Evolutionary conservation across 2,329 filamentous ascomycete genomes (phyloP).

Genomic region (Endocalyx cinctus): DNA sequence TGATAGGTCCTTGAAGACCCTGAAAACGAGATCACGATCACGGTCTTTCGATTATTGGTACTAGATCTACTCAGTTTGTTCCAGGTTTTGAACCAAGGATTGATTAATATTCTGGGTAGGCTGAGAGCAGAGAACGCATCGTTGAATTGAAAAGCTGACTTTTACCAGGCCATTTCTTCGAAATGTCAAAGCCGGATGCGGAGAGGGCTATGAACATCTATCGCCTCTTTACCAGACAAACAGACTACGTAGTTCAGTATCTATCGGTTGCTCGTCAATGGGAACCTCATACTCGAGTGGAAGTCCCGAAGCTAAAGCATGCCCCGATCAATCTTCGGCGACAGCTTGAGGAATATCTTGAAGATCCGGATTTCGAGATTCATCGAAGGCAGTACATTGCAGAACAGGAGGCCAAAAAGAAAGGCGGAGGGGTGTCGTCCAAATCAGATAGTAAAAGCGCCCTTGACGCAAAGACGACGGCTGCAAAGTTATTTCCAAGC

Average conservation of each 20-base stretch:
- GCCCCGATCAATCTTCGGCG: constrained; percentile 86
- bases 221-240: constrained; percentile 85
- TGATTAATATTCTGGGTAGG: constrained; percentile 92
- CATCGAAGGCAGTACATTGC: constrained; percentile 89
- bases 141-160: no score
- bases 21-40: constrained; percentile 95
- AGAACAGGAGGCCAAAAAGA: constrained; percentile 70
- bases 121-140: constrained; percentile 2
- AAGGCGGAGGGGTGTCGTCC: constrained; percentile 32
- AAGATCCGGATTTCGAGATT: constrained; percentile 91
- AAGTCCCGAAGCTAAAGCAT: constrained; percentile 96
- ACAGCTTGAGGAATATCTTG: constrained; percentile 89
- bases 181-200: constrained; percentile 93
- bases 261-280: constrained; percentile 82
- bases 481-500: constrained; percentile 38
- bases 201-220: constrained; percentile 90
- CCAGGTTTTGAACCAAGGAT: constrained; percentile 91
- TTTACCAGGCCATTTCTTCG: constrained; percentile 94
- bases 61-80: constrained; percentile 86
- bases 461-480: constrained; percentile 31
- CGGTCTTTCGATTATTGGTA: constrained; percentile 86
- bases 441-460: constrained; percentile 33
- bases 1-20: constrained; percentile 77
- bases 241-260: constrained; percentile 87
- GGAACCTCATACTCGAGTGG: constrained; percentile 85